phyloP scores from a whole-genome alignment of 2,329 filamentous ascomycete species.

The Karstenula rhodostoma region DNA sequence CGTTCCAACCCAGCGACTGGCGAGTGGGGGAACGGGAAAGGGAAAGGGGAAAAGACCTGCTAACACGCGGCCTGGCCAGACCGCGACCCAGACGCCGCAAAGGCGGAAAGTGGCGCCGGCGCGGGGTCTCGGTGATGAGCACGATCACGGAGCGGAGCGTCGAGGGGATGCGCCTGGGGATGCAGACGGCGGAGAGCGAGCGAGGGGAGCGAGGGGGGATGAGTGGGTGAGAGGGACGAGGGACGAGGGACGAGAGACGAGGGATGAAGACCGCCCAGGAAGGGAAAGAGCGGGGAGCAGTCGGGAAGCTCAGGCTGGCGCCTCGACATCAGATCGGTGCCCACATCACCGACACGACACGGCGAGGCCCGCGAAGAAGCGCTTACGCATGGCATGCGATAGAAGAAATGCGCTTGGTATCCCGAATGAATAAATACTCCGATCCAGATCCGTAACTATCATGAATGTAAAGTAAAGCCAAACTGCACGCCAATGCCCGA shows the following conservation, averaged over 20 bases:
- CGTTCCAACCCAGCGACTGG: background rate
- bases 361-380: background rate
- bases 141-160: conserved; percentile 14
- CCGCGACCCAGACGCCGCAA: background rate
- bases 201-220: background rate
- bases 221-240: background rate
- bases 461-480: conserved; percentile 3
- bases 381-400: background rate
- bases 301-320: background rate
- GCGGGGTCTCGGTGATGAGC: conserved; percentile 13
- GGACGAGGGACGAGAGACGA: too few species aligned
- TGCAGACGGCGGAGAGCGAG: background rate
- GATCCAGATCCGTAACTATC: background rate
- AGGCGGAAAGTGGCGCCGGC: conserved; percentile 9
- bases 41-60: background rate
- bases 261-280: too few species aligned
- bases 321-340: background rate
- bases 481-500: background rate
- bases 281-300: background rate
- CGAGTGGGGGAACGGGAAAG: background rate
- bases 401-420: conserved; percentile 6
- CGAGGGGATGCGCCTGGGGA: background rate
- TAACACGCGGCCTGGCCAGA: background rate
- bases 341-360: background rate
- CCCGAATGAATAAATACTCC: background rate